phyloP scores from a whole-genome alignment of 2,329 filamentous ascomycete species.

The Thermothelomyces thermophilus region DNA sequence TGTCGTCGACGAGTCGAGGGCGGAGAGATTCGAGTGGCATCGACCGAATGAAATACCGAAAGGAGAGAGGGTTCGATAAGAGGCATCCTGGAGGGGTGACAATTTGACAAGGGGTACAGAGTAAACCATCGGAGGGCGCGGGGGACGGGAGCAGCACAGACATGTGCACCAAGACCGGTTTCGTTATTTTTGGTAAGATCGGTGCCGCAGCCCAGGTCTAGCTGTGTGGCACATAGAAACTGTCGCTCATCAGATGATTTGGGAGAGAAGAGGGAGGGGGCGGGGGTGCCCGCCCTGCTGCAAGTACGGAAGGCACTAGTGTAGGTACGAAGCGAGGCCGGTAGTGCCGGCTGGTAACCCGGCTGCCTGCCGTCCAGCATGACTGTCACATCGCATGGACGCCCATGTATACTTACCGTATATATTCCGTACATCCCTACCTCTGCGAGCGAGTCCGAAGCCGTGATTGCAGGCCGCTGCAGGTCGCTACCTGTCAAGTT shows the following conservation, averaged over 20 bases:
- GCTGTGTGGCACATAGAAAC: not conserved
- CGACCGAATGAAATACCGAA: not conserved
- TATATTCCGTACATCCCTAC: too few relatives aligned
- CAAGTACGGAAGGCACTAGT: too few relatives aligned
- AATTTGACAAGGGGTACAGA: not conserved
- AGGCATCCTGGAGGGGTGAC: not conserved
- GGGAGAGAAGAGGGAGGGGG: not conserved
- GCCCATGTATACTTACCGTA: too few relatives aligned
- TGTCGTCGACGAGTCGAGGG: too few relatives aligned
- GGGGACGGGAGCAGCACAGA: constrained; percentile 6
- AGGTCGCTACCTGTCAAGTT: too few relatives aligned
- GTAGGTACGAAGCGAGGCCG: too few relatives aligned
- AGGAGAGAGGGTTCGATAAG: not conserved
- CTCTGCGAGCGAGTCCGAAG: too few relatives aligned
- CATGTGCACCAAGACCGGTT: not conserved
- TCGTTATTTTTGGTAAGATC: constrained; percentile 1
- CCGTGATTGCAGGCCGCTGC: too few relatives aligned
- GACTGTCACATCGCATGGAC: too few relatives aligned
- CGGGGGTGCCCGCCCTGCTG: not conserved
- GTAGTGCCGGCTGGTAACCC: too few relatives aligned
- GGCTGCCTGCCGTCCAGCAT: too few relatives aligned
- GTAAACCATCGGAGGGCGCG: not conserved
- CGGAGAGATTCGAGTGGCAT: not conserved
- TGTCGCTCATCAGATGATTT: constrained; percentile 3
- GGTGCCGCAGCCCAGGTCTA: not conserved